Base-by-base conservation (phyloP, 352 stramenopile species). In the Phytophthora pinifolia region DNA sequence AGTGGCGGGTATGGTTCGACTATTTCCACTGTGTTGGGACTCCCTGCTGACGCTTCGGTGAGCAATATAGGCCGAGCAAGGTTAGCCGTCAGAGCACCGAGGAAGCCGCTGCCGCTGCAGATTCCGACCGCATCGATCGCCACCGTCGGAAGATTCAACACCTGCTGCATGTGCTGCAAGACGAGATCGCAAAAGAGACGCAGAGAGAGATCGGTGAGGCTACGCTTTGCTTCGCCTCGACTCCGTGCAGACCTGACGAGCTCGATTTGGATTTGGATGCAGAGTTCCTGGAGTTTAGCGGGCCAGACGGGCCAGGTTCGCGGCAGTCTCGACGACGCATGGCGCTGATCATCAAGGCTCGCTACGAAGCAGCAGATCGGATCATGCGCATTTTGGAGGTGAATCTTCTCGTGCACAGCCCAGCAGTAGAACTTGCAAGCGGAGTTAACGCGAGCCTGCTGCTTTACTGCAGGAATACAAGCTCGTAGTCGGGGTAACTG, bases 331-430 rank as follows among this genome's bases (percentile, higher is more conserved):
- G 58, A 30, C 63, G 63, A 25, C 44, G 60, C 1, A 38, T 89
- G 13, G 66, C 67, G 13, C 30, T 53, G 6, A 74, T 90, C 10
- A 51, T 74, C 14, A 80, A 81, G 39, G 69, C 80, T n/a, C 73
- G 79, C 3, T 87, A 81, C 41, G 79, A 88, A 47, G 63, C 79
- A 31, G 74, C 77, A 17, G 77, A 90, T 48, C 70, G 77, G n/a
- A 76, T 88, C 56, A 90, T 90, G 79, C 72, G 77, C 5, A 88
- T 90, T 32, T 70, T 90, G 15, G 75, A 90, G 72, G 79, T 89
- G 41, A 5, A 4, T 4, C 22, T 6, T 27, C 22, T 27, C 6
- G 22, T 27, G 3, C 20, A 22, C 20, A 22, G 20, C 20, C 20
- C 20, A 27, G 2, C 22, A 6, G 22, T 27, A 4, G 2, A 56